phyloP scores from a whole-genome alignment of 345 rosid species.

The Melastoma malabathricum region DNA sequence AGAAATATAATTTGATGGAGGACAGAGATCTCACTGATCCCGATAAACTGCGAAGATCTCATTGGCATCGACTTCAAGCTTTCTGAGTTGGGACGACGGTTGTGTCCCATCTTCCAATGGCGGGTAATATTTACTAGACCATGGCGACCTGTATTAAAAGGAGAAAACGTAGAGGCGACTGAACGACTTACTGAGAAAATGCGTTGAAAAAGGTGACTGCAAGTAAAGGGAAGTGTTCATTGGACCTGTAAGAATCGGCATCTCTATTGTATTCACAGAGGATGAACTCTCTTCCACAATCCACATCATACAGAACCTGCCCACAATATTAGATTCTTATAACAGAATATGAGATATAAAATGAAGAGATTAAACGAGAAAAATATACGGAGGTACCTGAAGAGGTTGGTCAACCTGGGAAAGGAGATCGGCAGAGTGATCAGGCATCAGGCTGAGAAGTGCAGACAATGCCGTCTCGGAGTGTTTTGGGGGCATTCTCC shows the following conservation, averaged over 20 bases:
- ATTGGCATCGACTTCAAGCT: constrained; percentile 85
- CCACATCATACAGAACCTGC: constrained; percentile 66
- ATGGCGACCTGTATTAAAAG: constrained; percentile 55
- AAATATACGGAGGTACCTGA: constrained; percentile 29
- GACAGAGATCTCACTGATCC: constrained; percentile 99
- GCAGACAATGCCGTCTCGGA: constrained; percentile 88
- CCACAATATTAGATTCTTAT: constrained; percentile 1
- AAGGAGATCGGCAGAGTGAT: constrained; percentile 92
- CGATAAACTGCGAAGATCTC: constrained; percentile 75
- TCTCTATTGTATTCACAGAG: constrained; percentile 96
- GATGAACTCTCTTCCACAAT: constrained; percentile 66
- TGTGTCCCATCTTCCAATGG: constrained; percentile 62
- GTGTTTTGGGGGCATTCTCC: constrained; percentile 89
- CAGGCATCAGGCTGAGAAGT: constrained; percentile 77
- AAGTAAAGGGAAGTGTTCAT: background rate
- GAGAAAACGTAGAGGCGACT: background rate
- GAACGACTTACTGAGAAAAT: too few species aligned
- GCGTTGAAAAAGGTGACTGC: background rate
- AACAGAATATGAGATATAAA: background rate
- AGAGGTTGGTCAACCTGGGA: constrained; percentile 98
- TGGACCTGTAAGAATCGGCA: constrained; percentile 85
- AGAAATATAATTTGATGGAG: constrained; percentile 42
- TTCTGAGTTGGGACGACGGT: constrained; percentile 70
- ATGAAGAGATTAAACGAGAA: background rate
- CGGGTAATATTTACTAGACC: constrained; percentile 86